Conservation (phyloP, 306 rosid species). For the Sphenostylis stenocarpa region DNA sequence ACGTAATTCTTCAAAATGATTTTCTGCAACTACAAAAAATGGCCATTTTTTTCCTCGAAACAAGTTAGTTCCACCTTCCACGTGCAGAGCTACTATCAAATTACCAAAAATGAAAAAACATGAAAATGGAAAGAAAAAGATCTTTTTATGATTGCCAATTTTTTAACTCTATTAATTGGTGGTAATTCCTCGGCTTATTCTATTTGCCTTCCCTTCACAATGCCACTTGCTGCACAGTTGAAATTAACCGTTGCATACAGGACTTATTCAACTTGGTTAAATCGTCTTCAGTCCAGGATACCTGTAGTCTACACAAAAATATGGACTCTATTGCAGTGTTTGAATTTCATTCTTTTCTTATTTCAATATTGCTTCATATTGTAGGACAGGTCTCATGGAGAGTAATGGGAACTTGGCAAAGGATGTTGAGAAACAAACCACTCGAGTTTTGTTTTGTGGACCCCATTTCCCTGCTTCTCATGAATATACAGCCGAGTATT, state of each 20-base stretch:
- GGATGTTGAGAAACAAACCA: slow-evolving; percentile 30
- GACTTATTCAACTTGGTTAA: too few species aligned
- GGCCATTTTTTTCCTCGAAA: neutral
- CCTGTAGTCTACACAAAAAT: too few species aligned
- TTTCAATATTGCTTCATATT: neutral
- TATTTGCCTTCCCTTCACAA: too few species aligned
- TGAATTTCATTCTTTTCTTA: neutral
- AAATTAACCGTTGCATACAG: neutral
- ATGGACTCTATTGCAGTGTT: neutral
- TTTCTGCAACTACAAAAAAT: neutral
- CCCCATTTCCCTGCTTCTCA: slow-evolving; percentile 63
- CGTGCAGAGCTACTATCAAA: neutral
- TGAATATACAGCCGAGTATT: slow-evolving; percentile 59
- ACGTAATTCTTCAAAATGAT: neutral
- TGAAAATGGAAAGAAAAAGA: neutral
- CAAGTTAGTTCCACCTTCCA: neutral
- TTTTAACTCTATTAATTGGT: neutral
- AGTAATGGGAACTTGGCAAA: slow-evolving; percentile 27
- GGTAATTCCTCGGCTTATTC: neutral
- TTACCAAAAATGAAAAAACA: neutral
- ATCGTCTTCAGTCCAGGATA: too few species aligned
- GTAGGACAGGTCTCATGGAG: slow-evolving; percentile 32
- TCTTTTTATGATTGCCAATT: neutral
- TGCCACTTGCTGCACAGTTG: neutral
- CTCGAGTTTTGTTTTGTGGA: slow-evolving; percentile 80